These are phyloP conservation scores for Fraxinus baroniana DNA, from an alignment of 305 asterid species.

Conservation along the genomic window DNA sequence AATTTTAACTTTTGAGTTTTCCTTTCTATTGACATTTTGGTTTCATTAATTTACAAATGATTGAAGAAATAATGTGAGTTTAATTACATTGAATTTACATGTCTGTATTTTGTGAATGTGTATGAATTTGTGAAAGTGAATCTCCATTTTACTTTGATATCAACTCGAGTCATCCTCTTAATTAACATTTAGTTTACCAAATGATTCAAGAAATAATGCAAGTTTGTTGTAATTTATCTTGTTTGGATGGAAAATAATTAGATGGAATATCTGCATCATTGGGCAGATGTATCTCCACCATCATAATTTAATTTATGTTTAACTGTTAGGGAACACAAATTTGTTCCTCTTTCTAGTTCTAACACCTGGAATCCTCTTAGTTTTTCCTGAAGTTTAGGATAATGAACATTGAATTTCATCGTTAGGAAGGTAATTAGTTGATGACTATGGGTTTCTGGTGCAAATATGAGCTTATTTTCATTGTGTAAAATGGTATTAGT, in stretches of 20 bases:
- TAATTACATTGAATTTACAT: conserved; percentile 8
- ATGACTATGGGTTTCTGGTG: conserved; percentile 1
- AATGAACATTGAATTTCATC: background rate
- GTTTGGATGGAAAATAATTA: background rate
- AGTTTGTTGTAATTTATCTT: background rate
- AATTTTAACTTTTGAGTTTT: background rate
- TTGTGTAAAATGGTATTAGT: background rate
- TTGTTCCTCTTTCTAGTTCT: background rate
- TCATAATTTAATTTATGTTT: background rate
- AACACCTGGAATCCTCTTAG: background rate
- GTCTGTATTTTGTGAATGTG: conserved; percentile 14
- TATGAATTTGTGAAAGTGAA: conserved; percentile 24
- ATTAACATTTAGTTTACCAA: conserved; percentile 9
- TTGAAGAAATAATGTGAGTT: background rate
- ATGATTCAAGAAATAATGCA: background rate
- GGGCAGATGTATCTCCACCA: background rate
- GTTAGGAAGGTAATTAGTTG: background rate
- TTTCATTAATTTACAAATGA: background rate
- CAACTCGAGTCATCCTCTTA: conserved; percentile 9
- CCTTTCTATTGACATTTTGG: background rate
- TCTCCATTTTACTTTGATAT: conserved; percentile 30
- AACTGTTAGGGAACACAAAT: background rate
- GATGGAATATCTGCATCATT: background rate
- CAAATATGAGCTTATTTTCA: background rate
- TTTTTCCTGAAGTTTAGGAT: background rate